These are phyloP conservation scores for Porphyra umbilicalis DNA, from an alignment of 31 red algal species.

Conservation along the genomic window DNA sequence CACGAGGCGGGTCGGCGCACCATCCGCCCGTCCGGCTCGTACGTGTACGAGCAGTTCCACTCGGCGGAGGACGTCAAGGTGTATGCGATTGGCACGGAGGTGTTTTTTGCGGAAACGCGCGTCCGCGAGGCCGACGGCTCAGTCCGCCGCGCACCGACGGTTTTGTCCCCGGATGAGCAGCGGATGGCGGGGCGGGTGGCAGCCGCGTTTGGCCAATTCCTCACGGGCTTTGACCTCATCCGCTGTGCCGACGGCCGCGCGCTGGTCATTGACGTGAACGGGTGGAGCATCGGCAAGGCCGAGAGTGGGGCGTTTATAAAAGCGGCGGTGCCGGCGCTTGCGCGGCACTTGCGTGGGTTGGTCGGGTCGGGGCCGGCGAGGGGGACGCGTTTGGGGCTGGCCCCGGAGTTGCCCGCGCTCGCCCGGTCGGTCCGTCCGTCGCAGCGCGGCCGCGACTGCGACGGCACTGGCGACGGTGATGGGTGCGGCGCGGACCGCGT, in stretches of 20 bases:
- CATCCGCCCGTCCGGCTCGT: constrained; percentile 45
- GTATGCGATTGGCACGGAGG: constrained; percentile 56
- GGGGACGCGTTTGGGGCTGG: too few relatives aligned
- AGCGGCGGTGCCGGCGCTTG: not conserved
- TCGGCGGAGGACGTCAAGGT: constrained; percentile 81
- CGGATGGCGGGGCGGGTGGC: constrained; percentile 27
- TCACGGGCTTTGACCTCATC: constrained; percentile 89
- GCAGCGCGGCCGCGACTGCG: too few relatives aligned
- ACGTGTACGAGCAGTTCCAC: constrained; percentile 85
- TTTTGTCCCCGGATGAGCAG: constrained; percentile 40
- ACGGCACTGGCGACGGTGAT: too few relatives aligned
- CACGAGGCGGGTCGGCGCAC: constrained; percentile 27
- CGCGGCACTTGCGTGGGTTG: not conserved
- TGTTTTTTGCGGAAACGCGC: constrained; percentile 71
- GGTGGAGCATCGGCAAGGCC: constrained; percentile 90
- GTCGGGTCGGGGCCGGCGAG: not conserved
- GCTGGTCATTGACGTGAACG: constrained; percentile 97
- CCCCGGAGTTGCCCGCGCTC: too few relatives aligned
- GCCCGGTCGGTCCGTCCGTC: too few relatives aligned
- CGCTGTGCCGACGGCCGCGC: constrained; percentile 16
- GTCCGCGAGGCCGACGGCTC: constrained; percentile 45
- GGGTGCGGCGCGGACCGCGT: too few relatives aligned
- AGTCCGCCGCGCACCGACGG: constrained; percentile 34
- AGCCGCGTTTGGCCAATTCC: constrained; percentile 76
- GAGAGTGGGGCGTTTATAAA: constrained; percentile 8